phyloP scores from a whole-genome alignment of 2,329 filamentous ascomycete genomes.

The Nigrograna mackinnonii region DNA sequence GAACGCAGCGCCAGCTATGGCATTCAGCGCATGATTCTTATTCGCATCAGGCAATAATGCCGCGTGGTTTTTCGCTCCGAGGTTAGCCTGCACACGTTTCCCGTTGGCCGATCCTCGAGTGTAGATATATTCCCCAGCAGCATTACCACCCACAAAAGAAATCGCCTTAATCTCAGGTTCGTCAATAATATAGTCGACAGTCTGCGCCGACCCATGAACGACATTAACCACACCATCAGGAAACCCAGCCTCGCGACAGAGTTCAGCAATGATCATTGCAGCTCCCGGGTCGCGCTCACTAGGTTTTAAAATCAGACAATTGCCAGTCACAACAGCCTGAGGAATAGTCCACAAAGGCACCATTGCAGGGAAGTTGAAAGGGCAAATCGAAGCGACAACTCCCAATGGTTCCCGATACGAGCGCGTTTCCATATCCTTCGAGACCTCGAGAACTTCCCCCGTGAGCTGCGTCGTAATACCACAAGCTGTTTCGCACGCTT shows the following conservation, averaged over 20 bases:
- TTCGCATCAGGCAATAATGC: slow-evolving; percentile 84
- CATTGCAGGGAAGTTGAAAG: slow-evolving; percentile 92
- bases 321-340: slow-evolving; percentile 80
- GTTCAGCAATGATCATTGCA: slow-evolving; percentile 82
- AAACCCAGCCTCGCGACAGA: slow-evolving; percentile 79
- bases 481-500: slow-evolving; percentile 83
- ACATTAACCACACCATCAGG: slow-evolving; percentile 82
- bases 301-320: slow-evolving; percentile 83
- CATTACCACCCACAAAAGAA: slow-evolving; percentile 85
- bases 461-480: slow-evolving; percentile 80
- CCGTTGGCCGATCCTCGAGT: slow-evolving; percentile 77
- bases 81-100: slow-evolving; percentile 86
- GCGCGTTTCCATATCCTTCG: slow-evolving; percentile 88
- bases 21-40: slow-evolving; percentile 87
- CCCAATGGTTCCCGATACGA: slow-evolving; percentile 81
- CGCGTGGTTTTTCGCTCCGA: slow-evolving; percentile 88
- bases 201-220: slow-evolving; percentile 79
- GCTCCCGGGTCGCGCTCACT: slow-evolving; percentile 85
- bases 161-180: slow-evolving; percentile 85
- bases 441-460: slow-evolving; percentile 81
- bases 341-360: slow-evolving; percentile 91
- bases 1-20: slow-evolving; percentile 81
- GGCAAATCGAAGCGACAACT: slow-evolving; percentile 82
- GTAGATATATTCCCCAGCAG: slow-evolving; percentile 88
- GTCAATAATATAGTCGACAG: slow-evolving; percentile 85